Evolutionary conservation across 73 alveolate genomes (phyloP), one percentile per base, ranked within the genome.

Genomic region (Loxodes magnus): DNA sequence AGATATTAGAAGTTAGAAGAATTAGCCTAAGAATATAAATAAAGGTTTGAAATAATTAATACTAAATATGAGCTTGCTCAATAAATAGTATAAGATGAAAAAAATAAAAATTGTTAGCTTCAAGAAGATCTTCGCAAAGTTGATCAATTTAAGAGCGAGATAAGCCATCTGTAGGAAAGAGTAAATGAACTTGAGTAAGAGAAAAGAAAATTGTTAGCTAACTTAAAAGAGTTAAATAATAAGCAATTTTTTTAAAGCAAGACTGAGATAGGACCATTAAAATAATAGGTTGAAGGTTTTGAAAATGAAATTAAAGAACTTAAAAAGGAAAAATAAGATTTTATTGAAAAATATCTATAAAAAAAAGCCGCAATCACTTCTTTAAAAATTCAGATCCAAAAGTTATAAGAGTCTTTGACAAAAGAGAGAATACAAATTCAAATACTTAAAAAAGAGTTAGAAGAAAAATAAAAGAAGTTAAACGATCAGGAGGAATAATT

Each of bases 401-500:
- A 24, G 30, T 22, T 23, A 4, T 25, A n/a, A 22, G 81, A 70
- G 9, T 29, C 23, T 14, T 52, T 55, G 22, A 68, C 30, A 27
- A 28, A 43, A n/a, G 86, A 72, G 23, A 52, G 30, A 1, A 60
- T 23, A 27, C n/a, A 26, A 49, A 38, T n/a, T 38, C 52, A 71
- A 21, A 44, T 33, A 35, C 38, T 65, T 7, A 50, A 61, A 44
- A 73, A 69, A 4, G 60, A 63, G 30, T 56, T 28, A 39, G 6
- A 35, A 14, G 74, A 39, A 3, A 44, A 36, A 4, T 17, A 69
- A 17, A 61, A 36, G 2, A 31, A 72, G 14, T 6, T 71, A 7
- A 58, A 43, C 14, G 78, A 65, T 29, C 55, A 43, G 5, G 75
- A 71, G 42, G 56, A 69, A 3, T 62, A 71, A 27, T 23, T 58